These are phyloP conservation scores for Ceratobasidium sp. DNA, from an alignment of 1,284 basidiomycete genomes.

Conservation along the genomic window DNA sequence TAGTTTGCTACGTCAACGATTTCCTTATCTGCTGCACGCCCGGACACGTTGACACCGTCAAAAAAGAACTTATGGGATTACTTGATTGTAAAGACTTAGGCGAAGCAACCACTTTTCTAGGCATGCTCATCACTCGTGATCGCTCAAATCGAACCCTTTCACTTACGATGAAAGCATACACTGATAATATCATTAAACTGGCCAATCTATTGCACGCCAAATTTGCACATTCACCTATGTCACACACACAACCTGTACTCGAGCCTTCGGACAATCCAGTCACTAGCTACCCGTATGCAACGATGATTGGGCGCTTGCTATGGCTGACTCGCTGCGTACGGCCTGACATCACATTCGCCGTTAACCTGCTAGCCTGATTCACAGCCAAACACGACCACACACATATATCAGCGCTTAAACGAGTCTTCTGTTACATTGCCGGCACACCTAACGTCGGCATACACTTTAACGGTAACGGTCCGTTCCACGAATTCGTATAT, in stretches of 20 bases:
- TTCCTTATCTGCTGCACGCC: background rate
- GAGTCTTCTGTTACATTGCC: conserved; percentile 7
- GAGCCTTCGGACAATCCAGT: conserved; percentile 26
- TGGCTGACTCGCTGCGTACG: conserved; percentile 1
- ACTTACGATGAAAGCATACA: background rate
- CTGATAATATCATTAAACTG: too few relatives aligned
- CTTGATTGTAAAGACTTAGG: conserved; percentile 45
- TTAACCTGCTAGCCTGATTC: background rate
- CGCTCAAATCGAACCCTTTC: conserved; percentile 35
- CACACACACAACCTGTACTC: background rate
- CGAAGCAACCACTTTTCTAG: conserved; percentile 43
- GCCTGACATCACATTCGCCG: conserved; percentile 13
- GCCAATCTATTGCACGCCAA: background rate
- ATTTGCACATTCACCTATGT: background rate
- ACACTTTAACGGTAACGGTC: conserved; percentile 22
- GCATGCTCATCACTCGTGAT: conserved; percentile 40
- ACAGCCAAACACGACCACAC: background rate
- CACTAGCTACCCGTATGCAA: conserved; percentile 4
- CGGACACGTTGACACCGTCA: conserved; percentile 2
- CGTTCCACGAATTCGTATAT: conserved; percentile 30
- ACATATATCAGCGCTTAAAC: background rate
- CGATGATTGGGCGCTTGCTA: conserved; percentile 11
- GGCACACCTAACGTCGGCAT: conserved; percentile 4
- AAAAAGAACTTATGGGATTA: background rate
- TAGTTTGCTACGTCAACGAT: conserved; percentile 6